Base-by-base conservation (phyloP, 208 protist species). In the Histomonas meleagridis region DNA sequence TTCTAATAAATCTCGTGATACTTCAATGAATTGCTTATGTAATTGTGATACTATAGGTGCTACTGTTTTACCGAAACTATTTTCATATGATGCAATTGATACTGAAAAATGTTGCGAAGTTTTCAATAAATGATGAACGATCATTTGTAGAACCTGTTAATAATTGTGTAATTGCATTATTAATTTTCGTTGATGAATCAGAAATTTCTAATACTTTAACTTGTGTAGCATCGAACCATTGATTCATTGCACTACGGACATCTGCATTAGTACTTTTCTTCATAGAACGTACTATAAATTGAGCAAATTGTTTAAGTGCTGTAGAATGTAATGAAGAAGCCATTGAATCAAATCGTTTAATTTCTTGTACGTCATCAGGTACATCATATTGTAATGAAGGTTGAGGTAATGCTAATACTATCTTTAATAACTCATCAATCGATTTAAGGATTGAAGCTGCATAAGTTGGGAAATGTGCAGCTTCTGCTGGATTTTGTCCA, bases 141-240 rank as follows among this genome's bases (percentile, higher is more conserved):
- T 81, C 70, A 32, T 35, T 81, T 81, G 70, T 81, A 7, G 70
- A 32, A 32, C 40, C 26, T 32, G 10, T 81, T 9, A 81, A 32
- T 7, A 81, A 23, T 51, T 81, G 9, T 10, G n/a, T 81, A 43
- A 81, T 81, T 3, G 70, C 10, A 5, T 81, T 35, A 16, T 81
- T 48, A 26, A 81, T 23, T 16, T 81, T 48, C 12, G 7, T 35
- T 1, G 51, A 5, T 18, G 16, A 35, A 35, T 51, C 70, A 51
- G 70, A 3, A 43, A 81, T 43, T 81, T 81, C 70, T 18, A 81
- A 35, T 81, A 43, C 51, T 43, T 26, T 1, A 12, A 51, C 43
- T 43, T 81, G 70, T 81, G 70, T 81, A n/a, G 70, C 70, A 81
- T 81, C 70, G n/a, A 81, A 81, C 70, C 70, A 81, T 43, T 81